Base-by-base conservation (phyloP, 352 stramenopile species). In the Pythium volutum region DNA sequence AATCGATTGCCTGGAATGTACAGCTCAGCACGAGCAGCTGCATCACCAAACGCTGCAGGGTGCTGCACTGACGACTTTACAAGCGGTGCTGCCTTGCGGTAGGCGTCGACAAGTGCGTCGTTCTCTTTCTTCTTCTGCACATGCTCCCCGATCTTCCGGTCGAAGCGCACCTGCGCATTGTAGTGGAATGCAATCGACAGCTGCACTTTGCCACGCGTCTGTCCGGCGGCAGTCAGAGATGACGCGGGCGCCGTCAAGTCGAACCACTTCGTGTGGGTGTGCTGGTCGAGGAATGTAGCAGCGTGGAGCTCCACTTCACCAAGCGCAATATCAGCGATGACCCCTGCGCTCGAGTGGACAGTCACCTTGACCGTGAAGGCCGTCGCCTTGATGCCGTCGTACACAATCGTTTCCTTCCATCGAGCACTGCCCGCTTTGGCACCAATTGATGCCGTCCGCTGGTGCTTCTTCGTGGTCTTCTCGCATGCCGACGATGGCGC, bases 1-100 rank as follows among this genome's bases (percentile, higher is more conserved):
- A 95, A 95, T 55, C 71, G 73, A 64, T 88, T 88, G 20, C 85
- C 81, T 23, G 85, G 85, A 47, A 95, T 73, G 53, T 95, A 93
- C 38, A 95, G 64, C 33, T 75, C 79, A 52, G 83, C 69, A 29
- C 62, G 69, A 18, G 76, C 69, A 3, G 81, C 75, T 3, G 65
- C 73, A 5, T 68, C 63, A 42, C 85, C 85, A 63, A 83, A 95
- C 20, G 85, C 77, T 10, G 85, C 85, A 48, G 85, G 85, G 63
- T 95, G 85, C 33, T 75, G 70, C 36, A 63, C 59, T 0, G 66
- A 51, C 9, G 73, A 59, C 55, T 89, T 77, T n/a, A 95, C 59
- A 29, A 77, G 38, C 31, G 69, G 67, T 18, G 80, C 70, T 3
- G 77, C 91, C 41, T 79, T 73, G 47, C 77, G 81, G 62, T 80